Evolutionary conservation across 164 flowering plant species (phyloP).

Genomic region (Warburgia ugandensis): DNA sequence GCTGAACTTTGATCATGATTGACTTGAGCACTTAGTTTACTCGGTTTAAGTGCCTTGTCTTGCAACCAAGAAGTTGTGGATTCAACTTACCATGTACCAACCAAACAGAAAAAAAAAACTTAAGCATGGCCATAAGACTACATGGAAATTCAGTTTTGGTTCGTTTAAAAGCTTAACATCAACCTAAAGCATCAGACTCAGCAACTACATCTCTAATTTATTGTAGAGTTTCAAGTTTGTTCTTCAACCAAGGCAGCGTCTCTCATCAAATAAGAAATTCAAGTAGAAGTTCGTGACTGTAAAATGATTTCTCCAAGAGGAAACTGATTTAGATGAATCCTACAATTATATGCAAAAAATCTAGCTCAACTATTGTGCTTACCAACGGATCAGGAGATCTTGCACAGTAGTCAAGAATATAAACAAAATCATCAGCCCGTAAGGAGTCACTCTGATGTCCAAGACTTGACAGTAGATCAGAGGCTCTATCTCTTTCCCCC

Average conservation of each 20-base stretch:
- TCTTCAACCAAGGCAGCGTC: background rate
- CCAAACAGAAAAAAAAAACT: background rate
- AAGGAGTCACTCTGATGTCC: constrained; percentile 15
- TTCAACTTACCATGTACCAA: no score
- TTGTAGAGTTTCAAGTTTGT: background rate
- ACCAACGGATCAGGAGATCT: constrained; percentile 71
- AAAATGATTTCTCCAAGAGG: background rate
- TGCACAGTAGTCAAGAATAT: constrained; percentile 61
- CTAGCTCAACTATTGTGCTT: constrained; percentile 11
- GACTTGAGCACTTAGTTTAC: no score
- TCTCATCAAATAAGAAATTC: background rate
- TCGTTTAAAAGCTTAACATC: background rate
- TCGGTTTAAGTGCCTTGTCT: no score
- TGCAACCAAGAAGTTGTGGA: no score
- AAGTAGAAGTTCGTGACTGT: background rate
- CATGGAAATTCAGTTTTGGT: background rate
- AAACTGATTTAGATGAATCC: background rate
- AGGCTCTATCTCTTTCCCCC: constrained; percentile 58
- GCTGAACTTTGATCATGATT: no score
- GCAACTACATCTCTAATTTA: background rate
- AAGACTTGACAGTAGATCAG: constrained; percentile 39
- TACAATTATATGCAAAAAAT: background rate
- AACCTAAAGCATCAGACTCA: background rate
- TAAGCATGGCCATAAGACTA: background rate
- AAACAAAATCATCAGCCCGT: constrained; percentile 38